Evolutionary conservation across 257 asterid species (phyloP).

Genomic region (Galeopsis tetrahit): DNA sequence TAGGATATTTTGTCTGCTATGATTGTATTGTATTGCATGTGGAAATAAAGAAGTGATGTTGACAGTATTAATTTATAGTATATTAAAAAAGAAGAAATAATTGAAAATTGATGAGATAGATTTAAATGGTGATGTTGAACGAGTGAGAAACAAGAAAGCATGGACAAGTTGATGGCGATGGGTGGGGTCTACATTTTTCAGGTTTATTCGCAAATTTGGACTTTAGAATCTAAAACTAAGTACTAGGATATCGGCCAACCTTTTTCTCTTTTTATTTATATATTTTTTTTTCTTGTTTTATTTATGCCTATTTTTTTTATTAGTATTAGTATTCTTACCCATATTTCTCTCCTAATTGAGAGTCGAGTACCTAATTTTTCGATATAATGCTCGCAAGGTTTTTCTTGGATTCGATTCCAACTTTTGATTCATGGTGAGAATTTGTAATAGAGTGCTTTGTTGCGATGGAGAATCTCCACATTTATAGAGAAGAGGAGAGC

Average conservation of each 20-base stretch:
- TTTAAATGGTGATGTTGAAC: conserved; percentile 28
- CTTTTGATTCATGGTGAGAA: no score
- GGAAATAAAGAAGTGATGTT: conserved; percentile 22
- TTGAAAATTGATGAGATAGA: not conserved
- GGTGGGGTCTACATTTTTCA: conserved; percentile 28
- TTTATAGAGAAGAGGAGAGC: no score
- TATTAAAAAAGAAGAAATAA: not conserved
- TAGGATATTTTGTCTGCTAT: conserved; percentile 30
- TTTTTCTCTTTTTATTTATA: no score
- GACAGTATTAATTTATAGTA: conserved; percentile 14
- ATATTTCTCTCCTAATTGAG: no score
- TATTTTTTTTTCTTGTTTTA: no score
- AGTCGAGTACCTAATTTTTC: no score
- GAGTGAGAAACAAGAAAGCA: conserved; percentile 31
- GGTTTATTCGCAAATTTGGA: not conserved
- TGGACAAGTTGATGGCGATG: conserved; percentile 30
- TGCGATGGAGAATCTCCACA: no score
- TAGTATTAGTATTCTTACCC: no score
- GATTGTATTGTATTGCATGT: conserved; percentile 29
- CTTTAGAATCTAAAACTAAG: not conserved
- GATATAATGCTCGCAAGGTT: no score
- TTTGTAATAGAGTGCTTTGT: no score
- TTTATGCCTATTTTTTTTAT: no score
- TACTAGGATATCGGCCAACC: not conserved
- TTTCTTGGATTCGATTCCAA: no score